Evolutionary conservation across 768 basidiomycete genomes (phyloP).

Genomic region (Hygrophorus russula): DNA sequence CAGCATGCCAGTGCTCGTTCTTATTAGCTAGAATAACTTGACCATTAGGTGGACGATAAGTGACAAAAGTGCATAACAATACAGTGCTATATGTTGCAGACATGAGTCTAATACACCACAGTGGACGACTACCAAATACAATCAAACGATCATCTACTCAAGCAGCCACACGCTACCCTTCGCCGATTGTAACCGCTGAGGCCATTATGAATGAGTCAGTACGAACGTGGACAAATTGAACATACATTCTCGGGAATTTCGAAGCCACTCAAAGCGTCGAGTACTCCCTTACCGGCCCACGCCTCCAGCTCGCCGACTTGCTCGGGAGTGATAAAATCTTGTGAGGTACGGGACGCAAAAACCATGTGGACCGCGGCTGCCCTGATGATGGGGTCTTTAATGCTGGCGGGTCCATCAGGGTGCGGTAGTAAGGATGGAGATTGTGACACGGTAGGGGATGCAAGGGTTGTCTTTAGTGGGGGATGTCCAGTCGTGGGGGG

Average conservation of each 20-base stretch:
- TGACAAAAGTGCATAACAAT: too few species aligned
- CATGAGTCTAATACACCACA: too few species aligned
- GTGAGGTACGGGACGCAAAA: constrained; percentile 64
- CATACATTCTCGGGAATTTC: constrained; percentile 42
- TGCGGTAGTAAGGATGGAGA: constrained; percentile 12
- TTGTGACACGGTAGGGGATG: constrained; percentile 24
- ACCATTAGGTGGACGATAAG: too few species aligned
- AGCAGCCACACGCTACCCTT: constrained; percentile 47
- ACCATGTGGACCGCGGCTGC: constrained; percentile 79
- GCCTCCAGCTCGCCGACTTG: constrained; percentile 47
- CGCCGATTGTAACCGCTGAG: constrained; percentile 41
- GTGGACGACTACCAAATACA: too few species aligned
- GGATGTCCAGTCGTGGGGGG: constrained; percentile 16
- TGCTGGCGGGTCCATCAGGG: constrained; percentile 13
- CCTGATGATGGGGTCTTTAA: constrained; percentile 34
- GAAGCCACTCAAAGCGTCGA: constrained; percentile 42
- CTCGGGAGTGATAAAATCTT: constrained; percentile 65
- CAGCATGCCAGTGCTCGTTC: too few species aligned
- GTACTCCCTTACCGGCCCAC: constrained; percentile 50
- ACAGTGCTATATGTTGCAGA: too few species aligned
- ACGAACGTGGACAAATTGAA: constrained; percentile 9
- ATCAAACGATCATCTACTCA: neutral
- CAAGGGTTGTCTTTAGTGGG: constrained; percentile 35
- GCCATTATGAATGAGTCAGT: constrained; percentile 4
- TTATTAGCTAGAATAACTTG: too few species aligned